phyloP scores from a whole-genome alignment of 1,284 basidiomycete genomes.

The Puccinia polysora region DNA sequence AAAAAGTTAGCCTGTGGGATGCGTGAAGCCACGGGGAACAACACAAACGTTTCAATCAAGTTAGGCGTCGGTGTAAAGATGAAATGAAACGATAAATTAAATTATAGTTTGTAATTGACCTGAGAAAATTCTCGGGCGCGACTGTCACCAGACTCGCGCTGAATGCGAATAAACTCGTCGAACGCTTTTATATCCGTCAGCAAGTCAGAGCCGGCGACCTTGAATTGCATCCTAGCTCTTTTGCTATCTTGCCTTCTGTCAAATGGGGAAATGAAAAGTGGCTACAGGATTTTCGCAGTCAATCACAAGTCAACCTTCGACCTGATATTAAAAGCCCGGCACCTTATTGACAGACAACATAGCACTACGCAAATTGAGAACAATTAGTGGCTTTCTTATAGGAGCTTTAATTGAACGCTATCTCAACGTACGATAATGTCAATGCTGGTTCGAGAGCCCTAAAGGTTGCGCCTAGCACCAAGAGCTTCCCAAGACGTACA shows the following conservation, averaged over 20 bases:
- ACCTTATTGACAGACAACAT: constrained; percentile 41
- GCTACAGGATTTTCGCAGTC: constrained; percentile 80
- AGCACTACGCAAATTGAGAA: constrained; percentile 13
- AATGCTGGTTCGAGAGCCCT: constrained; percentile 51
- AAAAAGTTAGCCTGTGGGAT: constrained; percentile 65
- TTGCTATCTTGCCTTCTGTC: constrained; percentile 75
- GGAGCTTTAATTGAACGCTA: too few species aligned
- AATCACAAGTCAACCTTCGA: constrained; percentile 55
- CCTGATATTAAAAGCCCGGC: neutral
- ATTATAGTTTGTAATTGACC: constrained; percentile 56
- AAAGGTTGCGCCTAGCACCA: constrained; percentile 52
- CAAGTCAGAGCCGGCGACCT: constrained; percentile 73
- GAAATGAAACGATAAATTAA: too few species aligned
- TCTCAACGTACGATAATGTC: constrained; percentile 45
- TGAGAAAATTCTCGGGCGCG: constrained; percentile 66
- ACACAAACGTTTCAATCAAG: neutral
- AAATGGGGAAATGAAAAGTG: constrained; percentile 73
- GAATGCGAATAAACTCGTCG: constrained; percentile 62
- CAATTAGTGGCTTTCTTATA: too few species aligned
- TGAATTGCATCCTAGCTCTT: constrained; percentile 68
- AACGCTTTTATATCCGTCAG: constrained; percentile 76
- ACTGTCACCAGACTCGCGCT: constrained; percentile 57
- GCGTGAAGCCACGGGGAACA: neutral
- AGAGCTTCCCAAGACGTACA: constrained; percentile 77
- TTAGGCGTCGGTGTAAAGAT: neutral